Conservation (phyloP, 139 green algal species). For the Chlamydomonas sphaeroides region DNA sequence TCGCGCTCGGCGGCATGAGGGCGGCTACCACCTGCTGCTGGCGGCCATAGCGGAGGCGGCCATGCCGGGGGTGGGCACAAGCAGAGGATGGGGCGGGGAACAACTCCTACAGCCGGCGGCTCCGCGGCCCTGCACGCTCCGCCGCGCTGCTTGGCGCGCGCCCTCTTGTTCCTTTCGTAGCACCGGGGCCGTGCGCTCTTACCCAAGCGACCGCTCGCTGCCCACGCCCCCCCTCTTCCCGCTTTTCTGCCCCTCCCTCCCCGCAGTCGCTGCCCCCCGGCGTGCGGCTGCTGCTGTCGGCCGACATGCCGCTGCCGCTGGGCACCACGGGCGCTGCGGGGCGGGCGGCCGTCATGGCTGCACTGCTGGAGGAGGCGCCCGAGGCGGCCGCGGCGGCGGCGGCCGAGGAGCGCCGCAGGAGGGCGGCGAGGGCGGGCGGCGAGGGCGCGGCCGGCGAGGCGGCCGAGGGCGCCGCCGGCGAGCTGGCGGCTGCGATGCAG, state of each 20-base stretch:
- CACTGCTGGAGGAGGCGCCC: constrained; percentile 3
- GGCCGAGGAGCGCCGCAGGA: background rate
- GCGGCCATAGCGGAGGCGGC: background rate
- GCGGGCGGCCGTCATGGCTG: background rate
- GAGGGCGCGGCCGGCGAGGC: background rate
- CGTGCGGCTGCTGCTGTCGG: background rate
- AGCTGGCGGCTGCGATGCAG: constrained; percentile 9
- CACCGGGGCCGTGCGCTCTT: too few species aligned
- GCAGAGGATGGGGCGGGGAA: too few species aligned
- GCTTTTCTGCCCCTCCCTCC: too few species aligned
- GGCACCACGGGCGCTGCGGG: background rate
- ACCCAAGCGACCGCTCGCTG: too few species aligned
- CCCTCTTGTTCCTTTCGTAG: too few species aligned
- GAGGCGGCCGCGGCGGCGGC: constrained; percentile 2
- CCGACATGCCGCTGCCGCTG: background rate
- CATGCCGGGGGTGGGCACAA: too few species aligned
- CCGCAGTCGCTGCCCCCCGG: background rate
- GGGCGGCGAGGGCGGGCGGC: background rate
- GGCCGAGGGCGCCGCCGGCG: background rate
- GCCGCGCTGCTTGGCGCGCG: too few species aligned
- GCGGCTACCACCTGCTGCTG: constrained; percentile 7
- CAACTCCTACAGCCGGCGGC: too few species aligned
- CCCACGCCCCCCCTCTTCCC: too few species aligned
- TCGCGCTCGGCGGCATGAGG: background rate
- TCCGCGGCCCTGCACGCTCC: too few species aligned